Base-by-base conservation (phyloP, 441 rosid genomes). In the Kokia cookei region DNA sequence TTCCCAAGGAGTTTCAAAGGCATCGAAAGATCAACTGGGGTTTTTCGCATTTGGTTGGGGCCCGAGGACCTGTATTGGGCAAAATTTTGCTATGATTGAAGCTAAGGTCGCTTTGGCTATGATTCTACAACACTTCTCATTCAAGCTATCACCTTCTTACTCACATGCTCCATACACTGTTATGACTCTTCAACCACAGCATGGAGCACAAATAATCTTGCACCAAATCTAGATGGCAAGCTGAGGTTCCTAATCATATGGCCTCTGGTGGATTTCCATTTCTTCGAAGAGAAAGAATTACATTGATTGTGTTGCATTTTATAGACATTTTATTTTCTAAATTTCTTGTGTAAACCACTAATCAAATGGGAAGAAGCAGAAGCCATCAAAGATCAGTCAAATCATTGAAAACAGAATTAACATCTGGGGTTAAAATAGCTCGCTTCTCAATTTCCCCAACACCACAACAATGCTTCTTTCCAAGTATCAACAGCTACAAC, bases 381-480 rank as follows among this genome's bases (percentile, higher is more conserved):
- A 61, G 15, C 48, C 54, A 76, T 84, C 70, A 89, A 4, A 75
- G 69, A 75, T 86, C 78, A 27, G 65, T 69, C 57, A 88, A 74
- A 58, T 82, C 76, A 29, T 80, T 81, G 51, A 90, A 42, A 75
- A 90, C 54, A 3, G 91, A 83, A 81, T 87, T 86, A 27, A 92
- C 80, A 65, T 89, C 92, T 40, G 96, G 97, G 54, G 88, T 89
- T 65, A 93, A 26, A 69, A 81, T 79, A 32, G 82, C 89, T n/a
- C 88, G 93, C 85, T 90, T 89, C 78, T 79, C 63, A 57, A 93
- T 84, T 80, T 92, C 91, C 73, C 93, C 93, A 45, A 90, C 79
- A 45, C 75, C 69, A 67, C 89, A 84, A 54, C 87, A 90, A 1
- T 73, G 82, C 83, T 89, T 86, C 83, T 88, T 88, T 27, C 35